These are phyloP conservation scores for Cutaneotrichosporon arboriforme DNA, from an alignment of 1,284 basidiomycete species.

Conservation along the genomic window DNA sequence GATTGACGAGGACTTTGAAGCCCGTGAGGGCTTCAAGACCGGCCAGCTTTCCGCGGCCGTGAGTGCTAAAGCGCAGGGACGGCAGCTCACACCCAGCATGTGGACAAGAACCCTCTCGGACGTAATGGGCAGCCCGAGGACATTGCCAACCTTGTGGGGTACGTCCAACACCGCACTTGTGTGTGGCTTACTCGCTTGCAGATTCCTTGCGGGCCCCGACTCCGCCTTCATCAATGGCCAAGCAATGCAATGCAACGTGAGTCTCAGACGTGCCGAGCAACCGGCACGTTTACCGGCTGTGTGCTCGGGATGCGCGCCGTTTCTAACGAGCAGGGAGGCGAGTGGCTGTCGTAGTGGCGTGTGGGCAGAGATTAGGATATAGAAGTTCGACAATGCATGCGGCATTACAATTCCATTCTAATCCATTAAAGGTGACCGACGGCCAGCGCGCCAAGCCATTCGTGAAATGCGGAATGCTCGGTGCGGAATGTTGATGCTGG, in stretches of 20 bases:
- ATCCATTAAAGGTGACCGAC: too few species aligned
- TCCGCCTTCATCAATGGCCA: conserved; percentile 4
- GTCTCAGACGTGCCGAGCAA: not conserved
- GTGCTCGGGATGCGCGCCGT: too few species aligned
- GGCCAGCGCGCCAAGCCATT: too few species aligned
- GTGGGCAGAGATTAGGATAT: not conserved
- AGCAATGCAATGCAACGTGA: not conserved
- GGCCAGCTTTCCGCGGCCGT: not conserved
- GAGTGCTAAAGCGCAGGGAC: not conserved
- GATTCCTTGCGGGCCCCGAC: conserved; percentile 16
- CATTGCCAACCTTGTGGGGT: not conserved
- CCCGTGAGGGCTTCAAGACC: not conserved
- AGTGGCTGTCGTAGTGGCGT: not conserved
- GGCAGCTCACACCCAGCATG: not conserved
- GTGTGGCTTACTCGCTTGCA: not conserved
- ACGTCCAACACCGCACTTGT: not conserved
- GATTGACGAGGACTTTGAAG: conserved; percentile 15
- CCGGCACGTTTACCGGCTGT: too few species aligned
- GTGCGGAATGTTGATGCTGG: not conserved
- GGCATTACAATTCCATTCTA: too few species aligned
- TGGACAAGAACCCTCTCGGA: not conserved
- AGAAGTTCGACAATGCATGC: not conserved
- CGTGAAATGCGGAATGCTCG: not conserved
- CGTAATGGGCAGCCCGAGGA: conserved; percentile 7
- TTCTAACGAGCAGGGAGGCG: not conserved